These are phyloP conservation scores for Didymella exigua DNA, from an alignment of 2,329 filamentous ascomycete species.

Conservation along the genomic window DNA sequence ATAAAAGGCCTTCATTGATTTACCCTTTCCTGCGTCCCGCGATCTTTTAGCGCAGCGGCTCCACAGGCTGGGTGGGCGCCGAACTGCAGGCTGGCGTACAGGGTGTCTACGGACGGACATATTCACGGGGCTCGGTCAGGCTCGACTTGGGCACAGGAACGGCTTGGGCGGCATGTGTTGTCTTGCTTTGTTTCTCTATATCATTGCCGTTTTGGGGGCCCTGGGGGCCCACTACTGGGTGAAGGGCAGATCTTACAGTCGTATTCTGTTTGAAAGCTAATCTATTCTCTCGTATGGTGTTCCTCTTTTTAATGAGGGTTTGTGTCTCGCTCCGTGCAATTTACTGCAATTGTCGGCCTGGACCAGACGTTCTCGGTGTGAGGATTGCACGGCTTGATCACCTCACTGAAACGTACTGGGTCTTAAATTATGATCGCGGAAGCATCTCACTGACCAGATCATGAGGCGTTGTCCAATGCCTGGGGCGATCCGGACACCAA, in stretches of 20 bases:
- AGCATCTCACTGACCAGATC: too few relatives aligned
- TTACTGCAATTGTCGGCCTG: background rate
- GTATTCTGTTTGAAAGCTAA: background rate
- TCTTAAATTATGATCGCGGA: background rate
- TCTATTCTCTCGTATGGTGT: background rate
- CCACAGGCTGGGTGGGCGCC: conserved; percentile 2
- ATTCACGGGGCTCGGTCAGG: conserved; percentile 1
- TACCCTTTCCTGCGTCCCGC: background rate
- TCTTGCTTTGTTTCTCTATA: background rate
- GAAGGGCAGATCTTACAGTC: background rate
- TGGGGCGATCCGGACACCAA: too few relatives aligned
- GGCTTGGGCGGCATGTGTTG: conserved; percentile 1
- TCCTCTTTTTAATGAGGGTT: background rate
- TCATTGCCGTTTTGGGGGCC: background rate
- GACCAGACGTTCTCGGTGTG: background rate
- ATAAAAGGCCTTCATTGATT: background rate
- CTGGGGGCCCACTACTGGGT: background rate
- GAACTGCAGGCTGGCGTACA: conserved; percentile 9
- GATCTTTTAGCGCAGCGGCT: conserved; percentile 12
- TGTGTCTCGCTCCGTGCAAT: background rate
- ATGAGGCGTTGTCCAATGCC: too few relatives aligned
- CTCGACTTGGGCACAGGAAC: conserved; percentile 2
- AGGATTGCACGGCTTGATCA: background rate
- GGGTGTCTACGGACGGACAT: conserved; percentile 4
- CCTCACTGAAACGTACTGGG: background rate